phyloP scores from a whole-genome alignment of 345 rosid genomes.

The Pseudoturritis turrita region DNA sequence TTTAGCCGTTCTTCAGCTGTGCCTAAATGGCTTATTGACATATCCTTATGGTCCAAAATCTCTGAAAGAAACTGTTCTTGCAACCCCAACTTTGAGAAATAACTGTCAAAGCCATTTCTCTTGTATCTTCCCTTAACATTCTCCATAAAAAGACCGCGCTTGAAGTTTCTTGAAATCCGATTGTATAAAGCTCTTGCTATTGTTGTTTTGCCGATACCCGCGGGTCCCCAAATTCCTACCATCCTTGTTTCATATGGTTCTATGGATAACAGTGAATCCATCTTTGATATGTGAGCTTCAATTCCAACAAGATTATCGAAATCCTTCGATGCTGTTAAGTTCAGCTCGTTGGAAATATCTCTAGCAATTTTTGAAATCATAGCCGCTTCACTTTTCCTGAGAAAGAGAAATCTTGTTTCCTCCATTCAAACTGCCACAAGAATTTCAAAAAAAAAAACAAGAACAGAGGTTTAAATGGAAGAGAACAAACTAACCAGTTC shows the following conservation, averaged over 20 bases:
- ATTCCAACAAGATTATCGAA: conserved; percentile 5
- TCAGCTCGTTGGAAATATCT: neutral
- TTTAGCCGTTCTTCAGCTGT: neutral
- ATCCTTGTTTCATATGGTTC: neutral
- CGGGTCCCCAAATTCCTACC: conserved; percentile 10
- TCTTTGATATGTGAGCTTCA: conserved; percentile 4
- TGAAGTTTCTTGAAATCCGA: neutral
- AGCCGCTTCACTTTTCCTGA: neutral
- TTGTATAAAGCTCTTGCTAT: neutral
- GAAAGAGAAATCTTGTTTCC: neutral
- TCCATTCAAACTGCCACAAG: neutral
- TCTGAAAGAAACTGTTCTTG: neutral
- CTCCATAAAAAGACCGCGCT: neutral
- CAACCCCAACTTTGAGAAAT: neutral
- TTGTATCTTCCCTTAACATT: neutral
- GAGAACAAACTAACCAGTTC: neutral
- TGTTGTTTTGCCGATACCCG: conserved; percentile 14
- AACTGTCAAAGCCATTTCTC: neutral
- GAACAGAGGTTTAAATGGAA: too few species aligned
- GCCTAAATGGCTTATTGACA: conserved; percentile 2
- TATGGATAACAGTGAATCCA: neutral
- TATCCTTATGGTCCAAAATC: neutral
- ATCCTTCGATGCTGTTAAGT: neutral
- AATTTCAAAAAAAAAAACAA: too few species aligned
- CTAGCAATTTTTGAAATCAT: neutral